Percentiles rank a stretch among this genome's conserved stretches.
Conservation (phyloP, 257 asterid species). For the Capsicum baccatum region DNA sequence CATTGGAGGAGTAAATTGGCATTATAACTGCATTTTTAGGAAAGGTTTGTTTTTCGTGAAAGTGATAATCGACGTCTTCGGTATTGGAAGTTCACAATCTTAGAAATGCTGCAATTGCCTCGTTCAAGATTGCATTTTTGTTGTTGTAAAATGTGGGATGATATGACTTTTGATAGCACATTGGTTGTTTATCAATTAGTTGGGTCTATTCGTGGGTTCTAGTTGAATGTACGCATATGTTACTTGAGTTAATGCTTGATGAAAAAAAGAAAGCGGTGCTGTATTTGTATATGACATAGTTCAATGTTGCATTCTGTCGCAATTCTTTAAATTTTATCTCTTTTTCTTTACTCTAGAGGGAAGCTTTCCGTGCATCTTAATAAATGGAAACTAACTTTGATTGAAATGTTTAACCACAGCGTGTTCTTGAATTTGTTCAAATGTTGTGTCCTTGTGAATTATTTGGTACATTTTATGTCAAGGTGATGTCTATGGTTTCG, state of each 20-base stretch:
- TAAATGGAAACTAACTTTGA: neutral
- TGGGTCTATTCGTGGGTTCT: neutral
- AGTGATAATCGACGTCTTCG: neutral
- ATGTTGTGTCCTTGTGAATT: neutral
- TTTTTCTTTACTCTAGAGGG: neutral
- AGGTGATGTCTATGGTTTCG: neutral
- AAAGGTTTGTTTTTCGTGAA: neutral
- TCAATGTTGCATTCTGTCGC: neutral
- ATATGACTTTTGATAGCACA: neutral
- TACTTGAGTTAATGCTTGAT: neutral
- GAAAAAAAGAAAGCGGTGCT: neutral
- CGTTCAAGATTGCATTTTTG: neutral
- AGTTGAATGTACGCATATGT: neutral
- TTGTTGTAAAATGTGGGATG: constrained; percentile 9
- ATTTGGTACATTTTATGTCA: constrained; percentile 3
- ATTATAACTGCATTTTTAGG: neutral
- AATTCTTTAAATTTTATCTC: neutral
- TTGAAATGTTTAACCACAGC: too few species aligned
- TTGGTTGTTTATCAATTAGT: neutral
- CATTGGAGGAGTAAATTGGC: neutral
- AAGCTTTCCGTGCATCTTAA: constrained; percentile 3
- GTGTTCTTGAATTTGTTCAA: too few species aligned
- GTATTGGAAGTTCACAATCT: neutral
- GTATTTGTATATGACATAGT: neutral
- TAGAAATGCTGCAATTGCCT: neutral